Evolutionary conservation across 495 filamentous ascomycete genomes (phyloP).

Genomic region (Aspergillus mulundensis): DNA sequence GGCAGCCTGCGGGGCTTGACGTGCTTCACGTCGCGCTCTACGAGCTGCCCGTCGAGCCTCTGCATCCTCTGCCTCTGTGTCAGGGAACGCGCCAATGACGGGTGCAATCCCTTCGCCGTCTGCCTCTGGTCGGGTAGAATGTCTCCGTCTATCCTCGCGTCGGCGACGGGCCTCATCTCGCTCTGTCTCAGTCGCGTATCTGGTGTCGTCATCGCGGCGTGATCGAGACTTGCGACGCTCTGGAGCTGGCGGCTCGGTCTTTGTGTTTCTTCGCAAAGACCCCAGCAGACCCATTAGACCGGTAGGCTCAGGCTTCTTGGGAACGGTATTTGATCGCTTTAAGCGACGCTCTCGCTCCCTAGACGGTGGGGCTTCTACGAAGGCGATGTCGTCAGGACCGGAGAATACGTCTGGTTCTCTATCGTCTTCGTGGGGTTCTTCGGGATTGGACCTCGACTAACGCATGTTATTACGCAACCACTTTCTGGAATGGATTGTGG

Average conservation of each 20-base stretch:
- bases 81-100: slow-evolving; percentile 27
- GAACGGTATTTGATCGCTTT: slow-evolving; percentile 40
- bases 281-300: slow-evolving; percentile 48
- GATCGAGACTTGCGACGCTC: slow-evolving; percentile 40
- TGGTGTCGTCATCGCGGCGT: slow-evolving; percentile 34
- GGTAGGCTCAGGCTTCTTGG: slow-evolving; percentile 43
- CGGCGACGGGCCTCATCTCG: slow-evolving; percentile 40
- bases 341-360: slow-evolving; percentile 54
- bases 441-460: slow-evolving; percentile 27
- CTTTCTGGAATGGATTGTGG: neutral
- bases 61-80: slow-evolving; percentile 49
- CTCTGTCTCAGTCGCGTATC: slow-evolving; percentile 35
- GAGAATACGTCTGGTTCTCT: slow-evolving; percentile 36
- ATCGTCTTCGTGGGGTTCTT: slow-evolving; percentile 38
- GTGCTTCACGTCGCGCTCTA: slow-evolving; percentile 33
- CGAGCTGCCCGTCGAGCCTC: slow-evolving; percentile 51
- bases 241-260: slow-evolving; percentile 34
- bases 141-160: slow-evolving; percentile 41
- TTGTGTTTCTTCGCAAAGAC: slow-evolving; percentile 37
- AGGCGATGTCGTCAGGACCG: slow-evolving; percentile 62
- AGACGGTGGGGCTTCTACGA: slow-evolving; percentile 65
- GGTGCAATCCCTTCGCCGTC: slow-evolving; percentile 45
- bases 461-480: too few species aligned
- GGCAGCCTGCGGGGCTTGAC: slow-evolving; percentile 21
- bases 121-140: slow-evolving; percentile 36